Evolutionary conservation across 305 asterid species (phyloP), one percentile per base, ranked within the genome.

Genomic region (Fraxinus angustifolia): DNA sequence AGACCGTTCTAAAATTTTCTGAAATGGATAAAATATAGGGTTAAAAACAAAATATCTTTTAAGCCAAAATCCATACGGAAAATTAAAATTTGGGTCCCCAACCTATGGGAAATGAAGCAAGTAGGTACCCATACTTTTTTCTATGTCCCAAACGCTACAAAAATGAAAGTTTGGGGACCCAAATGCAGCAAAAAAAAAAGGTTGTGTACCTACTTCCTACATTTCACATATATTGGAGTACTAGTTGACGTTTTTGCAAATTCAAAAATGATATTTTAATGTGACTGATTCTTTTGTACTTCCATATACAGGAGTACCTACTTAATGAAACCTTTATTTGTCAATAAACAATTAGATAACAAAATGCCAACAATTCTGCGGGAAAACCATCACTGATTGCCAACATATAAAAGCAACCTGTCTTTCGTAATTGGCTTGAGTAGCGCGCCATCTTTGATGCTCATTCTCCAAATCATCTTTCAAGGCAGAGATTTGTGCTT

Each of bases 401-500:
- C 42, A 84, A 78, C 60, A 58, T 33, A 16, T 45, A 36, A 42
- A 78, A 42, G 19, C 70, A 72, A 92, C 98, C 98, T 96, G 99
- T 93, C 98, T 88, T 87, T 94, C 97, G 78, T 96, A 96, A 83
- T 96, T 96, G 79, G 88, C 91, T 85, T 96, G 97, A 83, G 98
- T 91, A 77, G 91, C 83, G 82, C 88, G 90, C 95, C 98, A 92
- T 78, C 90, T 90, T 77, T 87, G 87, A 87, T 90, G 97, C 88
- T 93, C 98, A 78, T 86, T 88, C 88, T 91, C 97, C 85, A 93
- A 85, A 85, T 96, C 94, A 79, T 93, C 96, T 85, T 90, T 90
- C 89, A 94, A 75, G 67, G 95, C 84, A 79, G 91, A 84, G 70
- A 96, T 80, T 84, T 87, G 91, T 48, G 93, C 82, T 85, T 96